Evolutionary conservation across 352 stramenopile genomes (phyloP), one percentile per base, ranked within the genome.

Genomic region (Pythium angustatum): DNA sequence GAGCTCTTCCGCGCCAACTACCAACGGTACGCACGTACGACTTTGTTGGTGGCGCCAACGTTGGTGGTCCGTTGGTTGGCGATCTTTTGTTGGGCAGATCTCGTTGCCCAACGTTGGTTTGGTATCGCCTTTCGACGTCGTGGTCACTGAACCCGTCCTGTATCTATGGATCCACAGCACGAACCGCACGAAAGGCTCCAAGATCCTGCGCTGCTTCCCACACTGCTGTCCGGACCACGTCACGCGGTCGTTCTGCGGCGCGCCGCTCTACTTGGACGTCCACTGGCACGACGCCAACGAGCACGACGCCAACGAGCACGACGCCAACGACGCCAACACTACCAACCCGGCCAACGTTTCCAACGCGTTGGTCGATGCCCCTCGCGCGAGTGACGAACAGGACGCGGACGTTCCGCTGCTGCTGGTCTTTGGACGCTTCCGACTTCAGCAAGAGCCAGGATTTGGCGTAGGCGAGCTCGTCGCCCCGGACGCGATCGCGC

Each of bases 181-280:
- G 0, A 64, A 64, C 48, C 58, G 58, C 48, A 64, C 58, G 24
- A 56, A 57, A 30, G 45, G 58, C 31, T 64, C 58, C 58, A 64
- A 86, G 77, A 88, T 88, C 68, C 34, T 88, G 51, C 73, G 77
- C 43, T 88, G 77, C 67, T 89, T 87, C 61, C 78, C 80, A 14
- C 78, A 89, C 58, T 89, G 80, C 66, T 89, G 78, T 45, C 80
- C 80, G 0, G 56, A 77, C 41, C 80, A 89, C 53, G 48, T 87
- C 47, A 69, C 79, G 17, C 76, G 78, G 14, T 86, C 76, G 57
- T 87, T 87, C 60, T 89, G 80, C 52, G 80, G 78, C 28, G 70
- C 80, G 24, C 59, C 78, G 17, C 64, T 89, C 45, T 71, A 69
- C 40, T 68, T 87, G 38, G 55, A 63, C 28, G 76, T 89, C 26